Evolutionary conservation across 805 yeast genomes (phyloP).

Genomic region (Spathaspora arborariae): DNA sequence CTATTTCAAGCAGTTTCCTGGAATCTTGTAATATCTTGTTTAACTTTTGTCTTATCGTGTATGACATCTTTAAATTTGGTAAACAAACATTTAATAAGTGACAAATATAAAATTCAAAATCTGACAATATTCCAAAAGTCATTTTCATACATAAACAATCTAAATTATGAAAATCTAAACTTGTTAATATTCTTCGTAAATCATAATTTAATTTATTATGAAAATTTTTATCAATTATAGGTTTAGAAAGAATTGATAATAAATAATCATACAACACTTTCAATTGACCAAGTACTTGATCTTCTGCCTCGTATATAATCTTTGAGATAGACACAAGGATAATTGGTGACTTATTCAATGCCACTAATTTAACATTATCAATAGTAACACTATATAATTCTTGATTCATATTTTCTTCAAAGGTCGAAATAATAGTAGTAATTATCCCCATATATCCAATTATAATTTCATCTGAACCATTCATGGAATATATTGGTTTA

Average conservation of each 20-base stretch:
- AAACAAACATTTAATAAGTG: slow-evolving; percentile 23
- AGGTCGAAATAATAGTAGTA: slow-evolving; percentile 73
- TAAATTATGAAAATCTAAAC: slow-evolving; percentile 69
- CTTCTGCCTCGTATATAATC: slow-evolving; percentile 38
- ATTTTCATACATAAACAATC: slow-evolving; percentile 48
- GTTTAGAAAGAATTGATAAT: slow-evolving; percentile 78
- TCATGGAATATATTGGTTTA: slow-evolving; percentile 78
- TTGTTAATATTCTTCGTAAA: slow-evolving; percentile 67
- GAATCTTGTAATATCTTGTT: slow-evolving; percentile 36
- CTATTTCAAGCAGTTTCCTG: slow-evolving; percentile 18
- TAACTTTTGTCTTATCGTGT: slow-evolving; percentile 53
- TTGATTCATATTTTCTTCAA: slow-evolving; percentile 41
- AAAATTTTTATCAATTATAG: slow-evolving; percentile 68
- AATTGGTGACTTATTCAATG: slow-evolving; percentile 64
- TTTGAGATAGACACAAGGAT: slow-evolving; percentile 67
- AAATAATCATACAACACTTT: slow-evolving; percentile 72
- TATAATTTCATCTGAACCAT: slow-evolving; percentile 65
- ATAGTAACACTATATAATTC: slow-evolving; percentile 52
- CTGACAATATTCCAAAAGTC: slow-evolving; percentile 28
- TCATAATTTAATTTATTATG: slow-evolving; percentile 76
- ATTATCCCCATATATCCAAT: slow-evolving; percentile 75
- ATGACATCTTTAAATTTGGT: slow-evolving; percentile 45
- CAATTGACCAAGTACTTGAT: slow-evolving; percentile 46
- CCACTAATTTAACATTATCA: slow-evolving; percentile 48
- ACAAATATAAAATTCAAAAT: slow-evolving; percentile 23